Evolutionary conservation across 768 basidiomycete genomes (phyloP).

Genomic region (Mycena kentingensis): DNA sequence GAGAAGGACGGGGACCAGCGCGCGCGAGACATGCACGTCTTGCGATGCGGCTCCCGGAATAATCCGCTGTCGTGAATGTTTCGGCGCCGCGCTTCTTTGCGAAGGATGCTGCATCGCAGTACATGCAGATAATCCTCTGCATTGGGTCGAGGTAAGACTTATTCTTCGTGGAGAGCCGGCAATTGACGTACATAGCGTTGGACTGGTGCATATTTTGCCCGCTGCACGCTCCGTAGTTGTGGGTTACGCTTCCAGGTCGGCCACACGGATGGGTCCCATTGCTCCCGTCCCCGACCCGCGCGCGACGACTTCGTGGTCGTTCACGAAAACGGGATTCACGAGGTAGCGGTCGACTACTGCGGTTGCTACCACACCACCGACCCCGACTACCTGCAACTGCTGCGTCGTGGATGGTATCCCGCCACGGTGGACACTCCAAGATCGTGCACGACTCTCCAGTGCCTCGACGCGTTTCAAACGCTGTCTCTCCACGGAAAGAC

Average conservation of each 20-base stretch:
- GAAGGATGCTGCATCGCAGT: no score
- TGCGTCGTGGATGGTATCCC: conserved; percentile 3
- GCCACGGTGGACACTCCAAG: conserved; percentile 1
- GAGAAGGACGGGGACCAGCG: background rate
- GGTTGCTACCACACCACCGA: background rate
- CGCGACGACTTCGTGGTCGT: conserved; percentile 1
- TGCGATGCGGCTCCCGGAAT: background rate
- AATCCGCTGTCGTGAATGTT: background rate
- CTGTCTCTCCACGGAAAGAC: background rate
- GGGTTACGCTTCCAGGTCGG: background rate
- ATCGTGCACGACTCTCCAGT: background rate
- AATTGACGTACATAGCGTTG: no score
- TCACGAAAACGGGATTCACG: conserved; percentile 6
- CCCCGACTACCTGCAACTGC: background rate
- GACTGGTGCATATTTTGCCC: no score
- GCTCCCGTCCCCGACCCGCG: background rate
- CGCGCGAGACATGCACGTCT: background rate
- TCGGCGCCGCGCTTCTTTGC: no score
- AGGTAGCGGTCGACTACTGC: conserved; percentile 6
- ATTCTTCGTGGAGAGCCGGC: no score
- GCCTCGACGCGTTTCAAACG: conserved; percentile 2
- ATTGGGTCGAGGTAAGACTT: no score
- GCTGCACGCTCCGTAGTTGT: no score
- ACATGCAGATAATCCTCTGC: no score
- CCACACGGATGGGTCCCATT: background rate